Percentiles rank a stretch among this genome's conserved stretches.
These are phyloP conservation scores for Lactifluus echinatus DNA, from an alignment of 768 basidiomycete genomes.

Conservation along the genomic window DNA sequence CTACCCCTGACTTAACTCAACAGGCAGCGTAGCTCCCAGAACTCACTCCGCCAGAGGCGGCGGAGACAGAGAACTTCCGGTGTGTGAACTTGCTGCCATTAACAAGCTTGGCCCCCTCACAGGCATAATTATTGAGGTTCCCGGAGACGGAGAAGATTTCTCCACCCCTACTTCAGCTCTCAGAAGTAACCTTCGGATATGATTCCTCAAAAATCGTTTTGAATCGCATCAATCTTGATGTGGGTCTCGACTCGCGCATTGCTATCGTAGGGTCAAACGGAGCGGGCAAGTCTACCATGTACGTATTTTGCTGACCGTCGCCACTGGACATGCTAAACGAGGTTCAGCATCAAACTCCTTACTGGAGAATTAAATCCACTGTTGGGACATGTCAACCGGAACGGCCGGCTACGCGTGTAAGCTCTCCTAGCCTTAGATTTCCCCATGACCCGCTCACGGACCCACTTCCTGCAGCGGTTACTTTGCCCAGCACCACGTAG, in stretches of 20 bases:
- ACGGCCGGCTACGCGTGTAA: conserved; percentile 85
- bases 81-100: conserved; percentile 25
- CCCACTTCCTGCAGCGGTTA: conserved; percentile 50
- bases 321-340: neutral
- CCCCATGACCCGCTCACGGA: conserved; percentile 1
- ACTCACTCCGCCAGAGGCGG: conserved; percentile 83
- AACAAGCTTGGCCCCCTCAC: neutral
- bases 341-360: conserved; percentile 75
- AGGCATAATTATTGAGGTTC: conserved; percentile 43
- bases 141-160: conserved; percentile 97
- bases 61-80: conserved; percentile 92
- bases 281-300: conserved; percentile 94
- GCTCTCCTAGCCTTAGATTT: conserved; percentile 23
- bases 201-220: conserved; percentile 66
- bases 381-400: conserved; percentile 76
- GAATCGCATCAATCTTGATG: conserved; percentile 76
- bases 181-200: conserved; percentile 88
- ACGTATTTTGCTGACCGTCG: conserved; percentile 23
- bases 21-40: conserved; percentile 62
- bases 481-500: conserved; percentile 95
- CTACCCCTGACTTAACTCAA: neutral
- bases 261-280: conserved; percentile 95
- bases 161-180: conserved; percentile 87
- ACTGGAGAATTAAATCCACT: conserved; percentile 74
- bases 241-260: conserved; percentile 89